phyloP scores from a whole-genome alignment of 2,329 filamentous ascomycete genomes.

The Aspergillus phoenicis region DNA sequence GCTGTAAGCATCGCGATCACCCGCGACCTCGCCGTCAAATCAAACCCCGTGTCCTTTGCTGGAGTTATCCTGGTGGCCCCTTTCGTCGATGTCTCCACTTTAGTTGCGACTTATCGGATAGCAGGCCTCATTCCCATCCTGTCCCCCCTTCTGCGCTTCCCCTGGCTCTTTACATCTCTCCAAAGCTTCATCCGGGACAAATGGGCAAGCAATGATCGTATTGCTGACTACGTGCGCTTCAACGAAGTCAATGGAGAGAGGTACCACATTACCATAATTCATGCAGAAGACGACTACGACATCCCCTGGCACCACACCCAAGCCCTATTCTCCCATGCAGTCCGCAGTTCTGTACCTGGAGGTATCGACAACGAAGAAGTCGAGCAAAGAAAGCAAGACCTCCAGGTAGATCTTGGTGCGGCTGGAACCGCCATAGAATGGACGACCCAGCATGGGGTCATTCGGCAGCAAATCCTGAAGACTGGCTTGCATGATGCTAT shows the following conservation, averaged over 20 bases:
- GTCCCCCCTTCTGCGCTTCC: conserved; percentile 54
- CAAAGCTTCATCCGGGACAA: conserved; percentile 17
- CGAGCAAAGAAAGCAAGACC: not conserved
- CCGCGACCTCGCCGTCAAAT: conserved; percentile 47
- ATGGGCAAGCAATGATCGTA: conserved; percentile 17
- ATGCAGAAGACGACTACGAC: conserved; percentile 40
- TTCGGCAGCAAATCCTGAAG: conserved; percentile 14
- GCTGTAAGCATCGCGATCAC: conserved; percentile 53
- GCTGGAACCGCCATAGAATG: conserved; percentile 12
- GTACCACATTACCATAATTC: conserved; percentile 38
- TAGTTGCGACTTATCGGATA: conserved; percentile 61
- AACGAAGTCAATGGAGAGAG: conserved; percentile 20
- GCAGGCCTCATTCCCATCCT: conserved; percentile 59
- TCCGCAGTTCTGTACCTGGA: conserved; percentile 1
- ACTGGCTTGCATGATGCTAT: conserved; percentile 14
- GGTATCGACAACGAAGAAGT: conserved; percentile 4
- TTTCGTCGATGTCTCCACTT: conserved; percentile 57
- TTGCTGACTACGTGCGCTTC: not conserved
- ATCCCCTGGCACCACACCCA: conserved; percentile 31
- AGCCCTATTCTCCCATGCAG: conserved; percentile 7
- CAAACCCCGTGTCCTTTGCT: conserved; percentile 52
- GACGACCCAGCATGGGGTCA: conserved; percentile 7
- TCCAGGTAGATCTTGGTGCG: conserved; percentile 6
- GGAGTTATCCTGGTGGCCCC: conserved; percentile 60
- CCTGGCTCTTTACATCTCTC: conserved; percentile 25